These are phyloP conservation scores for Metarhizium humberi DNA, from an alignment of 2,329 filamentous ascomycete species.

Conservation along the genomic window DNA sequence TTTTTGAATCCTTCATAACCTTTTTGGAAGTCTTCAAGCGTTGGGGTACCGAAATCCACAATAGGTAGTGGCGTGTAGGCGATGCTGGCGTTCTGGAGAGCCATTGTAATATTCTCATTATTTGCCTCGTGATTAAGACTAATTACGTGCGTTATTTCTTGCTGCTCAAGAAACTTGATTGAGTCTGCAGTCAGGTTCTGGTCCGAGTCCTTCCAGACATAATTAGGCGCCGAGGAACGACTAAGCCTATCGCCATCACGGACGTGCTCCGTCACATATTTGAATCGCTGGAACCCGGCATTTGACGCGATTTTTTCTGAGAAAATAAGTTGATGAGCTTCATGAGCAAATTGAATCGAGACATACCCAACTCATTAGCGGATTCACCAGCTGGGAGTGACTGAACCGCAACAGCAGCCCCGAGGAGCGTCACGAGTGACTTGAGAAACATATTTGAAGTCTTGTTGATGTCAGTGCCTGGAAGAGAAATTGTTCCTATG, in stretches of 20 bases:
- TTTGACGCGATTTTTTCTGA: not conserved
- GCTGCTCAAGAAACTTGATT: not conserved
- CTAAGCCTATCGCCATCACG: not conserved
- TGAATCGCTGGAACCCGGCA: not conserved
- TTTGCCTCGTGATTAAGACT: not conserved
- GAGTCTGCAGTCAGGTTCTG: not conserved
- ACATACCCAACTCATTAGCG: too few species aligned
- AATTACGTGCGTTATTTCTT: not conserved
- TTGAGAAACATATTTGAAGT: too few species aligned
- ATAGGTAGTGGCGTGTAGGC: not conserved
- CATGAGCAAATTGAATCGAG: too few species aligned
- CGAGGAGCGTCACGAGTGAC: too few species aligned
- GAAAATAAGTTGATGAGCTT: too few species aligned
- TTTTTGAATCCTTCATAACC: not conserved
- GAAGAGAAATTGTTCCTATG: too few species aligned
- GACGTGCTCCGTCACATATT: not conserved
- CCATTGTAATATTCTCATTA: not conserved
- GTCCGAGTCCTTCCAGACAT: not conserved
- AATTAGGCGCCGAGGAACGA: not conserved
- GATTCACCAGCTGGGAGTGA: too few species aligned
- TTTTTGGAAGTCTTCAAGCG: not conserved
- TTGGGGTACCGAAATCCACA: not conserved
- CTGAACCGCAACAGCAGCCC: too few species aligned
- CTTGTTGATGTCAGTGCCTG: not conserved
- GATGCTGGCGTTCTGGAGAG: not conserved